Conservation (phyloP, 768 basidiomycete species). For the Phanerochaete carnosa region DNA sequence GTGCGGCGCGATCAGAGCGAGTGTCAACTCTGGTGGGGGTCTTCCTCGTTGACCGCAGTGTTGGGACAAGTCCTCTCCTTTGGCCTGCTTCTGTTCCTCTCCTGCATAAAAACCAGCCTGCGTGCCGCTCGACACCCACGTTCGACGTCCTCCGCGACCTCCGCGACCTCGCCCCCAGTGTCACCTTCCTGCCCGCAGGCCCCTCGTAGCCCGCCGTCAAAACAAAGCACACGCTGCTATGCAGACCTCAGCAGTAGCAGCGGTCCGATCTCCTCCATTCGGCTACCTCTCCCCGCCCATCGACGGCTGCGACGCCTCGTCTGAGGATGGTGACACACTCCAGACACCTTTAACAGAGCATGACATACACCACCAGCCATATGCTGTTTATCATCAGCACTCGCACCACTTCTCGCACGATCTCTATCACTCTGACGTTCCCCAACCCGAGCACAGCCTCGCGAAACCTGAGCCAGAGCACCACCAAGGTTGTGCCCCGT, state of each 20-base stretch:
- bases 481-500: not conserved
- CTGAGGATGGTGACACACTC: constrained; percentile 40
- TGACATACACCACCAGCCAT: constrained; percentile 25
- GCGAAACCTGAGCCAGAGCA: not conserved
- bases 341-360: constrained; percentile 37
- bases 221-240: not conserved
- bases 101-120: not conserved
- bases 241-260: not conserved
- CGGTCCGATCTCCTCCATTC: constrained; percentile 16
- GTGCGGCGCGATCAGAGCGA: not conserved
- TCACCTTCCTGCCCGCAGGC: not conserved
- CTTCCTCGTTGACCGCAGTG: not conserved
- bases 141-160: not conserved
- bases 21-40: not conserved
- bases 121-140: not conserved
- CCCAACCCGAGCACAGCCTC: not conserved
- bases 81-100: not conserved
- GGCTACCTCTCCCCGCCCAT: constrained; percentile 30
- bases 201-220: not conserved
- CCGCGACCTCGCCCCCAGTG: not conserved
- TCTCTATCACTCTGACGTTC: constrained; percentile 1
- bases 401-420: constrained; percentile 18
- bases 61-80: not conserved
- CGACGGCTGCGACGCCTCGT: constrained; percentile 31
- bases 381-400: constrained; percentile 18